Base-by-base conservation (phyloP, 169 alveolate genomes). In the Cardiosporidium cionae region DNA sequence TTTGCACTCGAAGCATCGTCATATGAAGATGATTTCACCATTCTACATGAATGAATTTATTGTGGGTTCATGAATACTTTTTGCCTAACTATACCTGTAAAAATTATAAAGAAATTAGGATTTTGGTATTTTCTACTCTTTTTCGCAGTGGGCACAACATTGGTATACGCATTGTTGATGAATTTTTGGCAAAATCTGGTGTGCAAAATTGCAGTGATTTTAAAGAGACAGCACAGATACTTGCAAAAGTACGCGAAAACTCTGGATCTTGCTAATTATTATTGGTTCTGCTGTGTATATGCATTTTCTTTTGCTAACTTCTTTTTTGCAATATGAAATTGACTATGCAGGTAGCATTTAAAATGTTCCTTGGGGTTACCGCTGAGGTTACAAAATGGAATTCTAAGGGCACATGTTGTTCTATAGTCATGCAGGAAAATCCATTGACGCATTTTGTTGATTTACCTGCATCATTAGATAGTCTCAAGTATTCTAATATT, bases 101-200 rank as follows among this genome's bases (percentile, higher is more conserved):
- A n/a, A n/a, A n/a, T n/a, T n/a, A n/a, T n/a, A n/a, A n/a, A n/a
- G n/a, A n/a, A n/a, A n/a, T n/a, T n/a, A n/a, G n/a, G n/a, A n/a
- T n/a, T n/a, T n/a, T n/a, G n/a, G n/a, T n/a, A n/a, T n/a, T n/a
- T n/a, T n/a, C n/a, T n/a, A n/a, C n/a, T n/a, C 23, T 0, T 53
- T 23, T 35, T 2, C 63, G 25, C 2, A 92, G 91, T 87, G 96
- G 97, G 27, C 90, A 82, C 71, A 93, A 93, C 79, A 93, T 93
- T 27, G 98, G 98, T 27, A 78, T 89, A 31, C 87, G 98, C 31
- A 76, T 93, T 52, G 82, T 93, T 3, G 98, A 93, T 68, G 98
- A 93, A 79, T 93, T 91, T 83, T 86, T 93, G 36, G 92, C 96
- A 25, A 93, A 93, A 86, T 72, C 91, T 28, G 89, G 87, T 16